These are phyloP conservation scores for Pseudogymnoascus sp. DNA, from an alignment of 2,329 filamentous ascomycete species.

Conservation along the genomic window DNA sequence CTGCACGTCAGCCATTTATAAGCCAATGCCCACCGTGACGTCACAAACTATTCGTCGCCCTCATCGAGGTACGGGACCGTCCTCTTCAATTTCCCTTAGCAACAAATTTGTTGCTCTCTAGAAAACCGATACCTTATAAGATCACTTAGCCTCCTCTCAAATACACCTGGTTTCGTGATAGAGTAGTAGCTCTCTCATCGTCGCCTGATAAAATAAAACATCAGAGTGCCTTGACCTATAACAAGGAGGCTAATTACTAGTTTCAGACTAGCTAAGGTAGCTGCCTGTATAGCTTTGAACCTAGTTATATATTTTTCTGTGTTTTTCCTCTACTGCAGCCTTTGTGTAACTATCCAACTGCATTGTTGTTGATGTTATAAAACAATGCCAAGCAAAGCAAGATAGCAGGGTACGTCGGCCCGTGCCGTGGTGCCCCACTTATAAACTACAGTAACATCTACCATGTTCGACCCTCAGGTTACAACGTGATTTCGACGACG, in stretches of 20 bases:
- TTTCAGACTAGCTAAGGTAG: background rate
- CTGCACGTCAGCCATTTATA: background rate
- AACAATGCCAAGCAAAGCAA: background rate
- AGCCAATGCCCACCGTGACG: background rate
- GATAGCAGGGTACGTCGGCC: background rate
- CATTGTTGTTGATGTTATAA: background rate
- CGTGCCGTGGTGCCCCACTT: background rate
- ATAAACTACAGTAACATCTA: background rate
- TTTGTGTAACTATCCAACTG: background rate
- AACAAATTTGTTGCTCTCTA: background rate
- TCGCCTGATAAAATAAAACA: no score
- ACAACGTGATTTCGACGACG: background rate
- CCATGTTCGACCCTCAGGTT: background rate
- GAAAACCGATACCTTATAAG: no score
- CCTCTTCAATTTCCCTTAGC: background rate
- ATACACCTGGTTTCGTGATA: no score
- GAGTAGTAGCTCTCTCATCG: no score
- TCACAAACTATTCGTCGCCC: background rate
- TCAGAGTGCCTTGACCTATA: no score
- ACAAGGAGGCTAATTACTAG: background rate
- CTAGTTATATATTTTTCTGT: background rate
- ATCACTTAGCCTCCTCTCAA: no score
- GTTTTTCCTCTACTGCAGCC: background rate
- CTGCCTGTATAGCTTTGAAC: background rate
- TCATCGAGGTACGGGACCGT: background rate